Evolutionary conservation across 2,329 filamentous ascomycete species (phyloP), one percentile per base, ranked within the genome.

Genomic region (Aspergillus pseudonomiae): DNA sequence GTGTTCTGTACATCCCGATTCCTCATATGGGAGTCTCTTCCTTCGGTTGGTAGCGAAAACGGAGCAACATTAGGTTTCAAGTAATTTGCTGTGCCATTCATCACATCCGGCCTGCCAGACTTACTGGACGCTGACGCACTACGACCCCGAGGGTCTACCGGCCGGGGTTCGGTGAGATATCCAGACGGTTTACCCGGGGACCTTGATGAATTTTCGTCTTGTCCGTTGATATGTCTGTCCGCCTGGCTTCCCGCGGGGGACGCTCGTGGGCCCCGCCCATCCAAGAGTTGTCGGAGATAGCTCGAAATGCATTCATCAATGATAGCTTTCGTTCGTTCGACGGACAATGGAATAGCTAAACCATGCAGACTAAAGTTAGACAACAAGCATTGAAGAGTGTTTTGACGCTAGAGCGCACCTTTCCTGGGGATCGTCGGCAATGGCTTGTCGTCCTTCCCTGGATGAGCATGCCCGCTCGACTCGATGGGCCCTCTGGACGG

Each of bases 251-350:
- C 68, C 21, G 70, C 58, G 53, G 73, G 62, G 67, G 71, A 63
- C 50, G 61, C 56, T 55, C 62, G 61, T 48, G 69, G 60, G 16
- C 58, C 67, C 28, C 70, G 67, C 9, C 64, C 66, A 63, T 75
- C 70, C 61, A 82, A 71, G 46, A 81, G 70, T 57, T 75, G 74
- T 46, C 78, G 74, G 21, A 88, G 73, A 68, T 88, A 86, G 45
- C 80, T 75, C 39, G 79, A 78, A 26, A 88, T 72, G 69, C 85
- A 88, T 57, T 77, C 78, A 64, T 86, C 84, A 60, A 88, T 83
- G 63, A 93, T 81, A 32, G 79, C 74, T 68, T 80, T 84, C 11
- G 89, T 90, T 66, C 84, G 82, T 56, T 88, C 85, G 32, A 89
- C 70, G 6, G 89, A 90, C 62, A 92, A 77, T 10, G 81, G 81